These are phyloP conservation scores for Annulohypoxylon nitens DNA, from an alignment of 495 filamentous ascomycete genomes.

Conservation along the genomic window DNA sequence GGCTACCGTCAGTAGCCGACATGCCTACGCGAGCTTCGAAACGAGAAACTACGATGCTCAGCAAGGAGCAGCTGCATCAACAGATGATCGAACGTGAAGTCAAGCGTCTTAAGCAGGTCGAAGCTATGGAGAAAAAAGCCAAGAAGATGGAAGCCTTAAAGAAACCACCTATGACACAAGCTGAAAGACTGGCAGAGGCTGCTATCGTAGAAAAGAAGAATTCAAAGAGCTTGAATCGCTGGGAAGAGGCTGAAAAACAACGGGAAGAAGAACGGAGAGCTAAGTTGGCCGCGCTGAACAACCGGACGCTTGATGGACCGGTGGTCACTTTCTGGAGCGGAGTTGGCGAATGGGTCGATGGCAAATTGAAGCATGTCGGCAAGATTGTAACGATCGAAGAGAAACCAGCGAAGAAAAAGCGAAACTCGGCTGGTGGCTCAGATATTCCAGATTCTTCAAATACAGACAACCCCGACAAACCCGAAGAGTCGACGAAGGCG, in stretches of 20 bases:
- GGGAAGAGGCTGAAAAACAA: slow-evolving; percentile 91
- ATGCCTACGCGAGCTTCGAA: slow-evolving; percentile 85
- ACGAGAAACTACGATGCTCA: slow-evolving; percentile 83
- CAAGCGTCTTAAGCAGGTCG: slow-evolving; percentile 79
- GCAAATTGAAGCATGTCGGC: slow-evolving; percentile 79
- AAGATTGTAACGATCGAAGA: slow-evolving; percentile 73
- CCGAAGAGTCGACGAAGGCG: slow-evolving; percentile 36
- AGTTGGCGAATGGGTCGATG: slow-evolving; percentile 74
- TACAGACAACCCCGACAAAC: slow-evolving; percentile 49
- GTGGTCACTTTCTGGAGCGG: slow-evolving; percentile 96
- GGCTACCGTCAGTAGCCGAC: slow-evolving; percentile 84
- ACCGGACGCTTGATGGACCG: slow-evolving; percentile 86
- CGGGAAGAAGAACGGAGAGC: slow-evolving; percentile 83
- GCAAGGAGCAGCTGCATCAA: slow-evolving; percentile 84
- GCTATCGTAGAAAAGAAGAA: slow-evolving; percentile 85
- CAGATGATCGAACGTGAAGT: slow-evolving; percentile 87
- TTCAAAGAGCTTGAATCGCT: slow-evolving; percentile 89
- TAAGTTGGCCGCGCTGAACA: slow-evolving; percentile 86
- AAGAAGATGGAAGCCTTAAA: slow-evolving; percentile 80
- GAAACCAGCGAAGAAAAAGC: slow-evolving; percentile 64
- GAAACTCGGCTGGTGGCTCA: slow-evolving; percentile 52
- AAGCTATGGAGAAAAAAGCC: slow-evolving; percentile 88
- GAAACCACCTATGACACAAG: slow-evolving; percentile 87
- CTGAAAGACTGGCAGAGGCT: slow-evolving; percentile 86
- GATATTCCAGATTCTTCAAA: slow-evolving; percentile 44